Percentiles rank a stretch among this genome's conserved stretches.
phyloP scores from a whole-genome alignment of 306 rosid species.

The Fragaria iinumae region DNA sequence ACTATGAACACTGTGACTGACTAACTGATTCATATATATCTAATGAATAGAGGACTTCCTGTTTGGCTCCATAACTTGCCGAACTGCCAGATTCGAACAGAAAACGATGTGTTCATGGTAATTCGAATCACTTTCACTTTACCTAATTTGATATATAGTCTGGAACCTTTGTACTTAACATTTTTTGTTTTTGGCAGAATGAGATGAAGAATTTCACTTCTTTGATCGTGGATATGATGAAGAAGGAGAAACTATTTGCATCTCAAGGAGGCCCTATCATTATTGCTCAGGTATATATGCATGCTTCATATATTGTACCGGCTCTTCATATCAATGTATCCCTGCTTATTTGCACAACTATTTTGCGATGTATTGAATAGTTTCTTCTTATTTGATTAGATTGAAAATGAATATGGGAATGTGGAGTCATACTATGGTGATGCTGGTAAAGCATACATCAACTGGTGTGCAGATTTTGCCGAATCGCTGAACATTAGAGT shows the following conservation, averaged over 20 bases:
- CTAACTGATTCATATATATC: background rate
- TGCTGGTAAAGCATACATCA: conserved; percentile 48
- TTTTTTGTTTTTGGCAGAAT: conserved; percentile 24
- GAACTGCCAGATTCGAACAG: conserved; percentile 43
- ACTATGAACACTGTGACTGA: background rate
- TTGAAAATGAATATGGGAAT: conserved; percentile 60
- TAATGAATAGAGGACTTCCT: conserved; percentile 42
- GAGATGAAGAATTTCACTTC: conserved; percentile 59
- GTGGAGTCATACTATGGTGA: conserved; percentile 44
- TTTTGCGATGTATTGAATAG: background rate
- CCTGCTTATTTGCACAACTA: background rate
- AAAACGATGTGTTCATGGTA: conserved; percentile 50
- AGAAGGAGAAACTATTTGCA: conserved; percentile 52
- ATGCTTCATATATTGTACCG: background rate
- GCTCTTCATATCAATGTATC: background rate
- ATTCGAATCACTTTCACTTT: background rate
- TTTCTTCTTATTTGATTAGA: conserved; percentile 14
- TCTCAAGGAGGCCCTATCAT: conserved; percentile 59
- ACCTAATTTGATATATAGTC: too few relatives aligned
- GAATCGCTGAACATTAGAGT: conserved; percentile 43
- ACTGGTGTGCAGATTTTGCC: conserved; percentile 57
- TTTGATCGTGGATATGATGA: conserved; percentile 46
- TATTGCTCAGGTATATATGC: conserved; percentile 43
- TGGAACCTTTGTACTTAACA: background rate
- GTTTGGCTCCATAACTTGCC: conserved; percentile 61